These are phyloP conservation scores for Emydomyces testavorans DNA, from an alignment of 2,329 filamentous ascomycete species.

Conservation along the genomic window DNA sequence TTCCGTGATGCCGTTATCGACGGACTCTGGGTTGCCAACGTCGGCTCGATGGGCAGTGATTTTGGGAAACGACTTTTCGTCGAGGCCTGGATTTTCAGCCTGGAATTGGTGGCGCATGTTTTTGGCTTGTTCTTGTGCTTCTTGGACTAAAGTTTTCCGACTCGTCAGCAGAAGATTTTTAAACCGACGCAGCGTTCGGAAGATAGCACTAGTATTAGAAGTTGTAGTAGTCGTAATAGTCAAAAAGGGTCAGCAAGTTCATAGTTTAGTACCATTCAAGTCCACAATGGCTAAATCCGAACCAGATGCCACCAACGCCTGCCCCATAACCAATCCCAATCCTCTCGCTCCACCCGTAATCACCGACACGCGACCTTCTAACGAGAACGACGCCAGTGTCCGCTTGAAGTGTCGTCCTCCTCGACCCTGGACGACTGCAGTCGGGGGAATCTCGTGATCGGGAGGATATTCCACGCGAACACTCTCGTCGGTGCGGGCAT, in stretches of 20 bases:
- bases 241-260: background rate
- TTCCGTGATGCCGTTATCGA: conserved; percentile 60
- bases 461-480: conserved; percentile 70
- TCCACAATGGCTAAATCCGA: conserved; percentile 87
- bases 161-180: conserved; percentile 5
- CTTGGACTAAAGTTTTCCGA: conserved; percentile 52
- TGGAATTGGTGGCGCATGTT: conserved; percentile 64
- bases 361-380: conserved; percentile 70
- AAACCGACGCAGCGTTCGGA: too few species aligned
- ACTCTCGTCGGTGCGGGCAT: conserved; percentile 67
- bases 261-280: conserved; percentile 59
- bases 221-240: too few species aligned
- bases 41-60: conserved; percentile 87
- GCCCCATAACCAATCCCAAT: conserved; percentile 81
- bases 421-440: conserved; percentile 58
- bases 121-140: conserved; percentile 65
- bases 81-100: conserved; percentile 64
- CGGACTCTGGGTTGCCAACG: conserved; percentile 68
- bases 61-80: conserved; percentile 57
- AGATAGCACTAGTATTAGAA: too few species aligned
- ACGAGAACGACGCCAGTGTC: conserved; percentile 72
- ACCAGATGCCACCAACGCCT: conserved; percentile 78
- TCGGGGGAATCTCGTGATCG: conserved; percentile 60
- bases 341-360: conserved; percentile 87
- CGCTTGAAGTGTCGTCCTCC: conserved; percentile 74